Percentiles rank a stretch among this genome's conserved stretches.
These are phyloP conservation scores for Ophiostoma fasciatum DNA, from an alignment of 2,329 filamentous ascomycete species.

Conservation along the genomic window DNA sequence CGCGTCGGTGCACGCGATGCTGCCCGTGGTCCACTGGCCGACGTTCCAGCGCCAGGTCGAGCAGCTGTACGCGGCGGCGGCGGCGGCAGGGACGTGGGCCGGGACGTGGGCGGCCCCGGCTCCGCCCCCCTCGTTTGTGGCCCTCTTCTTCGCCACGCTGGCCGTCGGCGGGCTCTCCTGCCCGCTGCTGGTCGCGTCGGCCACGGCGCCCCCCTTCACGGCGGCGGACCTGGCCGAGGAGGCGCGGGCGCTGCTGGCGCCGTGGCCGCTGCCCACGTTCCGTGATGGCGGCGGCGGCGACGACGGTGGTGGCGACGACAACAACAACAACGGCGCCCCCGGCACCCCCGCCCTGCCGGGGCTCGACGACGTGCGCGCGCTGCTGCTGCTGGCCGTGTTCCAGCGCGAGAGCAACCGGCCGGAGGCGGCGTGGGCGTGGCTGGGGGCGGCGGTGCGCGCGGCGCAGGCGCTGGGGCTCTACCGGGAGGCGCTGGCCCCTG, in stretches of 20 bases:
- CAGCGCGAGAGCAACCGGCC: constrained; percentile 77
- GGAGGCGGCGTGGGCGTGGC: constrained; percentile 73
- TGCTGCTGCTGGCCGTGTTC: constrained; percentile 62
- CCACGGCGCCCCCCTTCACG: constrained; percentile 23
- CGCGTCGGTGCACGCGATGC: constrained; percentile 59
- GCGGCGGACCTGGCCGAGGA: constrained; percentile 56
- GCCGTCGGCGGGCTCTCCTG: constrained; percentile 72
- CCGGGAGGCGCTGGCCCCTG: constrained; percentile 46
- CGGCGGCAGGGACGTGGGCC: neutral
- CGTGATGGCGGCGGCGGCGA: constrained; percentile 22
- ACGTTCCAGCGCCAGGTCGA: constrained; percentile 66
- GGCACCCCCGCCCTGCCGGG: too few relatives aligned
- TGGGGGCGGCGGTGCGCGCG: constrained; percentile 63
- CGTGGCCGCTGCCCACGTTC: constrained; percentile 53
- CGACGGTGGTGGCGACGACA: constrained; percentile 29
- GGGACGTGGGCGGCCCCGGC: neutral
- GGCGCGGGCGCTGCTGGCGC: constrained; percentile 55
- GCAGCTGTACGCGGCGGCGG: constrained; percentile 43
- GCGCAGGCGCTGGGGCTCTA: constrained; percentile 78
- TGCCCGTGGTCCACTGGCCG: constrained; percentile 81
- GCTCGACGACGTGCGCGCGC: constrained; percentile 61
- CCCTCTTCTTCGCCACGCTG: constrained; percentile 69
- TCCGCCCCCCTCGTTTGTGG: constrained; percentile 55
- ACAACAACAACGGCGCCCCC: constrained; percentile 35
- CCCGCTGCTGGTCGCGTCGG: constrained; percentile 44